These are phyloP conservation scores for Penicillium alfredii DNA, from an alignment of 495 filamentous ascomycete species.

Conservation along the genomic window DNA sequence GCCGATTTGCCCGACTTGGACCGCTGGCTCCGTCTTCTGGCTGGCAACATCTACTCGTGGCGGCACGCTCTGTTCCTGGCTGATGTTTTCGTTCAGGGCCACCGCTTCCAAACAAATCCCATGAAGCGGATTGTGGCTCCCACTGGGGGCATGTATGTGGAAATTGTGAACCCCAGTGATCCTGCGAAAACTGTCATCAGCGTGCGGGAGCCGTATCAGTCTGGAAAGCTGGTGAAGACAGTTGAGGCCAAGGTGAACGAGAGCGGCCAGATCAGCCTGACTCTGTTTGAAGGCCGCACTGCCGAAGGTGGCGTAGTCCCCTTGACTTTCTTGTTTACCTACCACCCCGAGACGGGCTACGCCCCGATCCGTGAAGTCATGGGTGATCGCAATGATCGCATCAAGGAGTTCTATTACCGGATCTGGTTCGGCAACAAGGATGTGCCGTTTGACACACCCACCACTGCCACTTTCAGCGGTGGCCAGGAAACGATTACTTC, in stretches of 20 bases:
- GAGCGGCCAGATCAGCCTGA: slow-evolving; percentile 73
- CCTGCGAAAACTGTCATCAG: slow-evolving; percentile 72
- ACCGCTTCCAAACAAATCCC: slow-evolving; percentile 95
- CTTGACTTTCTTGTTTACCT: slow-evolving; percentile 78
- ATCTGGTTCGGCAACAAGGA: slow-evolving; percentile 87
- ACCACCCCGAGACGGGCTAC: slow-evolving; percentile 89
- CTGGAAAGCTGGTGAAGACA: slow-evolving; percentile 69
- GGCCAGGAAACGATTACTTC: slow-evolving; percentile 78
- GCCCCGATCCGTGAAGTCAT: slow-evolving; percentile 94
- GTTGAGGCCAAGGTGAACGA: slow-evolving; percentile 73
- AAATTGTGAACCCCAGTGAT: slow-evolving; percentile 73
- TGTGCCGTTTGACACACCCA: slow-evolving; percentile 74
- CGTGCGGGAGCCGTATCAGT: slow-evolving; percentile 62
- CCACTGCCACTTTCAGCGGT: slow-evolving; percentile 82
- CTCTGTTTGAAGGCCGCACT: slow-evolving; percentile 84
- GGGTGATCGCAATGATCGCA: slow-evolving; percentile 87
- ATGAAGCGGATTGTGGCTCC: slow-evolving; percentile 87
- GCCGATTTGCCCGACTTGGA: slow-evolving; percentile 69
- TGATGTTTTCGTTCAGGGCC: slow-evolving; percentile 88
- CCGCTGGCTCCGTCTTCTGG: slow-evolving; percentile 80
- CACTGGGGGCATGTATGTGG: slow-evolving; percentile 76
- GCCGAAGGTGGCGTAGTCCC: slow-evolving; percentile 71
- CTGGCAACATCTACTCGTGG: slow-evolving; percentile 83
- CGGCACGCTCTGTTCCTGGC: slow-evolving; percentile 95
- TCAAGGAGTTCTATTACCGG: slow-evolving; percentile 97